Evolutionary conservation across 1,139 yeast species (phyloP).

Genomic region (Starmera stellimalicola): DNA sequence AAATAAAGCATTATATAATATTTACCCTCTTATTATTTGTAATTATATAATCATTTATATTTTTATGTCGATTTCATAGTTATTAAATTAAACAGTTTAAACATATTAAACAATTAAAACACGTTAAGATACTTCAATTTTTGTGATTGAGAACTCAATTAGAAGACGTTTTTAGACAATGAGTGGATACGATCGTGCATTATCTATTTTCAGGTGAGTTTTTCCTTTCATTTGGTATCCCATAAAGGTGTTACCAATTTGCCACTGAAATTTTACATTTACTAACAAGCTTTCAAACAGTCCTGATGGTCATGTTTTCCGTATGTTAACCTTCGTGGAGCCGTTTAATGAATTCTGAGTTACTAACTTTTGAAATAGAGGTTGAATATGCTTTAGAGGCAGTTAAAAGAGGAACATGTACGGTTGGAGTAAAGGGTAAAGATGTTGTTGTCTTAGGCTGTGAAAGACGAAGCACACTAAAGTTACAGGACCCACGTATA

Average conservation of each 20-base stretch:
- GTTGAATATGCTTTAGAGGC: constrained; percentile 98
- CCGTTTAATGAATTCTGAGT: not conserved
- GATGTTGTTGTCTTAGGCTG: constrained; percentile 89
- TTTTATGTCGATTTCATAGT: too few species aligned
- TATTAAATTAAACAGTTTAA: too few species aligned
- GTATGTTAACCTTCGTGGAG: constrained; percentile 39
- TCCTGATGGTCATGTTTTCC: constrained; percentile 99
- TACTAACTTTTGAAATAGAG: constrained; percentile 29
- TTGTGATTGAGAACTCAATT: too few species aligned
- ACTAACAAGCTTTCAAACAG: constrained; percentile 29
- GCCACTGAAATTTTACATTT: constrained; percentile 7
- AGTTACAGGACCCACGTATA: constrained; percentile 91
- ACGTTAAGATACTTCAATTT: too few species aligned
- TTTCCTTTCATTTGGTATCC: not conserved
- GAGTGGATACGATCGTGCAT: constrained; percentile 99
- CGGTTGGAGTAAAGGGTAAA: constrained; percentile 91
- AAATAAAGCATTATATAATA: too few species aligned
- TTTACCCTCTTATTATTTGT: too few species aligned
- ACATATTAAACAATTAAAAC: too few species aligned
- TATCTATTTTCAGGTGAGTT: constrained; percentile 90
- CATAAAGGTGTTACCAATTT: not conserved
- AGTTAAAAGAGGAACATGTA: constrained; percentile 96
- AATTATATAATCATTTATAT: too few species aligned
- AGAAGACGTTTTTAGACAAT: too few species aligned
- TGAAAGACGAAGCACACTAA: constrained; percentile 91